Evolutionary conservation across 768 basidiomycete genomes (phyloP).

Genomic region (Russula virescens): DNA sequence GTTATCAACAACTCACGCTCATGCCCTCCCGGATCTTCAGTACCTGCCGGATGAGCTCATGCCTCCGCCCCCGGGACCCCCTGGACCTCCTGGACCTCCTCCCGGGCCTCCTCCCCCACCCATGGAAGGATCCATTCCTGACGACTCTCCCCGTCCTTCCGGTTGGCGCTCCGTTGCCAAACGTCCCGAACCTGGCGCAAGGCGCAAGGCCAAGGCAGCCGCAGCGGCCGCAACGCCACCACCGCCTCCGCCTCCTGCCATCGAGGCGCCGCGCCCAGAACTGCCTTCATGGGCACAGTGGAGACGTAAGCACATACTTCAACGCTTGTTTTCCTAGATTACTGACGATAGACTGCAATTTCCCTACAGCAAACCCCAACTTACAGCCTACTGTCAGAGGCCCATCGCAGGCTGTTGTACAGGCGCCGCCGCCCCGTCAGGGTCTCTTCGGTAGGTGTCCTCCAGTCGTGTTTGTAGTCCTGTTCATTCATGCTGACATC

Average conservation of each 20-base stretch:
- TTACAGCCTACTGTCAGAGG: slow-evolving; percentile 44
- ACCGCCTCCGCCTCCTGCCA: slow-evolving; percentile 33
- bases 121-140: slow-evolving; percentile 35
- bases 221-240: slow-evolving; percentile 37
- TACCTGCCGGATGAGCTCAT: slow-evolving; percentile 35
- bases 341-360: too few relatives aligned
- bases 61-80: slow-evolving; percentile 22
- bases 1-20: not conserved
- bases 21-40: slow-evolving; percentile 4
- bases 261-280: slow-evolving; percentile 40
- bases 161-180: slow-evolving; percentile 74
- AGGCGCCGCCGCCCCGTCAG: slow-evolving; percentile 44
- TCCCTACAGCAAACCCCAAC: slow-evolving; percentile 55
- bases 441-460: slow-evolving; percentile 59
- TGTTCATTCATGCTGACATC: not conserved
- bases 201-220: slow-evolving; percentile 36
- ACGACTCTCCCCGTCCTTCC: slow-evolving; percentile 45
- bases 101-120: slow-evolving; percentile 32
- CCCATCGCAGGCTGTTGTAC: slow-evolving; percentile 33
- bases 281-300: slow-evolving; percentile 82
- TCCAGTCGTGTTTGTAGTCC: not conserved
- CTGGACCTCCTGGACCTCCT: slow-evolving; percentile 29
- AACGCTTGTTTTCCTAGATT: too few relatives aligned
- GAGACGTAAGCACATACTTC: slow-evolving; percentile 51
- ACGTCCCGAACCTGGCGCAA: slow-evolving; percentile 35